Conservation (phyloP, 164 flowering plant species). For the Vitis cinerea region DNA sequence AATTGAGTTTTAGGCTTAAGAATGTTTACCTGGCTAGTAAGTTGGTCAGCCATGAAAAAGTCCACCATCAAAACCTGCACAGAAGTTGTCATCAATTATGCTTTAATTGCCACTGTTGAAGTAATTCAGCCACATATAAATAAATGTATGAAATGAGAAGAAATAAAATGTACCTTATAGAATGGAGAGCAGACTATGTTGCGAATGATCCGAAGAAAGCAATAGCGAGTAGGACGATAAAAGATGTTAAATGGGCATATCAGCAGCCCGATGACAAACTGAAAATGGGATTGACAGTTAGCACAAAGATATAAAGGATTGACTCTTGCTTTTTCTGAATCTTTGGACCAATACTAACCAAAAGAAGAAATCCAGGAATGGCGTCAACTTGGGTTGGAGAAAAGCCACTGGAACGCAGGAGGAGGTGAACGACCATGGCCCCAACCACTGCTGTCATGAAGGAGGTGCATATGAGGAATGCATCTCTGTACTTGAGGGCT, state of each 20-base stretch:
- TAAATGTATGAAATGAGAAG: no score
- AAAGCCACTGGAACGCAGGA: slow-evolving; percentile 57
- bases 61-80: slow-evolving; percentile 91
- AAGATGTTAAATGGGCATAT: slow-evolving; percentile 82
- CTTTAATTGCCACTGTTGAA: neutral
- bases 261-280: slow-evolving; percentile 61
- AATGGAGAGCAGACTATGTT: slow-evolving; percentile 92
- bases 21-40: slow-evolving; percentile 87
- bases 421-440: slow-evolving; percentile 82
- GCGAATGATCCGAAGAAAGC: slow-evolving; percentile 73
- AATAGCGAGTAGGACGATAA: slow-evolving; percentile 83
- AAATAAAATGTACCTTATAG: slow-evolving; percentile 57
- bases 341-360: slow-evolving; percentile 38
- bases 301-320: neutral
- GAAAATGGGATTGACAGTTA: slow-evolving; percentile 12
- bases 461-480: slow-evolving; percentile 82
- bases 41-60: slow-evolving; percentile 98
- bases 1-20: neutral
- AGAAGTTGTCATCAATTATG: neutral
- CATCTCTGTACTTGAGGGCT: slow-evolving; percentile 84
- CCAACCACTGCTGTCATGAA: slow-evolving; percentile 87
- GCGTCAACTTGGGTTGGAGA: slow-evolving; percentile 59
- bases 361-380: slow-evolving; percentile 79
- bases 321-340: no score
- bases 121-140: neutral